Conservation (phyloP, 2,329 filamentous ascomycete species). For the Aaosphaeria arxii region DNA sequence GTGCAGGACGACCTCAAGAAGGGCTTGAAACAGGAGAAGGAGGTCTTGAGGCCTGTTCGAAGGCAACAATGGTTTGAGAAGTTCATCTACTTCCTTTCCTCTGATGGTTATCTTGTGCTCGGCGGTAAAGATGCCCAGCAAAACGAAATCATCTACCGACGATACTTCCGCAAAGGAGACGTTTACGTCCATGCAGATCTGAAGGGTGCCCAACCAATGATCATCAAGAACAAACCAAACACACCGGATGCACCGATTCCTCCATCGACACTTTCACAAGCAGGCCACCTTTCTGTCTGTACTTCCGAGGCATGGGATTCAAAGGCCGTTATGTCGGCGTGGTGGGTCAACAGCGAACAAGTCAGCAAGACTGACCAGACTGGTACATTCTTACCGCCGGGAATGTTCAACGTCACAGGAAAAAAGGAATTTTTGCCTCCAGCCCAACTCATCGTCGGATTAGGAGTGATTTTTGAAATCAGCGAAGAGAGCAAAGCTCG, state of each 20-base stretch:
- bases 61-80: constrained; percentile 96
- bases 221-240: constrained; percentile 83
- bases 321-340: constrained; percentile 92
- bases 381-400: constrained; percentile 76
- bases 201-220: constrained; percentile 75
- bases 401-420: constrained; percentile 76
- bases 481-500: constrained; percentile 82
- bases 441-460: constrained; percentile 80
- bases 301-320: constrained; percentile 92
- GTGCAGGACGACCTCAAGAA: constrained; percentile 83
- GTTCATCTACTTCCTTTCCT: constrained; percentile 92
- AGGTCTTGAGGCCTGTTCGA: constrained; percentile 76
- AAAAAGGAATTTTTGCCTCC: constrained; percentile 91
- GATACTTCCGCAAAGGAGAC: constrained; percentile 83
- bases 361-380: constrained; percentile 79
- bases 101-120: constrained; percentile 89
- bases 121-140: constrained; percentile 86
- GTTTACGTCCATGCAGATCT: constrained; percentile 90
- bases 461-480: constrained; percentile 83
- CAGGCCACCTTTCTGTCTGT: constrained; percentile 79
- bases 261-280: constrained; percentile 86
- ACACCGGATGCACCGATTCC: constrained; percentile 83
- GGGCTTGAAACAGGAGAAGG: constrained; percentile 87
- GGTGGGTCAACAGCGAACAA: constrained; percentile 90
- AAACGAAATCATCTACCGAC: constrained; percentile 86